These are phyloP conservation scores for Colletotrichum godetiae DNA, from an alignment of 2,329 filamentous ascomycete genomes.

Conservation along the genomic window DNA sequence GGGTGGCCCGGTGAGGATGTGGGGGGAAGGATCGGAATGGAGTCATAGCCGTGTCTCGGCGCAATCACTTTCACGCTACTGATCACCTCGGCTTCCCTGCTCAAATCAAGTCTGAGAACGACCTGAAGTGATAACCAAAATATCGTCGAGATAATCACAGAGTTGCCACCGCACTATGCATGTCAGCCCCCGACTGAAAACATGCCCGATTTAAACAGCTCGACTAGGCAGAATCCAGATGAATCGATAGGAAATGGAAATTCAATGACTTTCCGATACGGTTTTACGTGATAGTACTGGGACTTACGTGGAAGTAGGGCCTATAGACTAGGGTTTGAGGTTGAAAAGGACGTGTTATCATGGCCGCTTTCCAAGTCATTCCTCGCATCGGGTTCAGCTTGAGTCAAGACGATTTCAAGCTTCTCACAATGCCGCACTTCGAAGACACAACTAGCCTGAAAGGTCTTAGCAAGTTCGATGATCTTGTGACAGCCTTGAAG, in stretches of 20 bases:
- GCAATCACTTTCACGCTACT: conserved; percentile 47
- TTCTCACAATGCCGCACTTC: not conserved
- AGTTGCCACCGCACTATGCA: not conserved
- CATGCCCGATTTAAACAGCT: not conserved
- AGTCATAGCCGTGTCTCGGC: not conserved
- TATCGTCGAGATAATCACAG: not conserved
- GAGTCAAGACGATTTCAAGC: not conserved
- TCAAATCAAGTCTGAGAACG: not conserved
- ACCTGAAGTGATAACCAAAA: not conserved
- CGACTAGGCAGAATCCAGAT: not conserved
- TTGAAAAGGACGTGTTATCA: not conserved
- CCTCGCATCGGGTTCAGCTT: not conserved
- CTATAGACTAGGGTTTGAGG: not conserved
- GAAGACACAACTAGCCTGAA: not conserved
- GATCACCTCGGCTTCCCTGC: not conserved
- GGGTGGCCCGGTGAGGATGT: not conserved
- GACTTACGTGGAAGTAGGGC: not conserved
- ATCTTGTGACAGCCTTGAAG: not conserved
- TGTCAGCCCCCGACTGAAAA: not conserved
- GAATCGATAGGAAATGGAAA: not conserved
- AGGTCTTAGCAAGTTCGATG: not conserved
- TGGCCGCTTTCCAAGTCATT: not conserved
- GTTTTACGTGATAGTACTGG: not conserved
- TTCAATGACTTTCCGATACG: not conserved
- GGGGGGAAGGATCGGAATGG: not conserved